Base-by-base conservation (phyloP, 352 stramenopile species). In the Blastocystis sp. region DNA sequence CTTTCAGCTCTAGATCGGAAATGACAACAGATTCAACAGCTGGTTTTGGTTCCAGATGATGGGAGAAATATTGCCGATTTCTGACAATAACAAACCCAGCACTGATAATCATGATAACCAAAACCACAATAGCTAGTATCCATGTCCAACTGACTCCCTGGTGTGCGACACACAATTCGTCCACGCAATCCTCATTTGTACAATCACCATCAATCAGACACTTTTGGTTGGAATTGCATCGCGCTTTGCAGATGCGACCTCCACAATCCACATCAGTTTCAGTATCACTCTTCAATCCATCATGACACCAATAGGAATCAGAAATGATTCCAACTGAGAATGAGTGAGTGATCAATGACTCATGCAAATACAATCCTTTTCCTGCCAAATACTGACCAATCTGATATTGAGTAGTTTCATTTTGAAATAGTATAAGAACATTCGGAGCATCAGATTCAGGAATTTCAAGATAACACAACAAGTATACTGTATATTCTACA, bases 201-300 rank as follows among this genome's bases (percentile, higher is more conserved):
- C 51, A 58, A 58, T 58, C 51, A 22, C 51, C 51, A 22, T 58
- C 51, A 13, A 13, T 22, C 51, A 58, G 22, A 58, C 51, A 58
- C 13, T 22, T 22, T 22, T 22, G 13, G 13, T 22, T 22, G 13
- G 22, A 22, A 13, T 58, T 22, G 22, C 51, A 58, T 13, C 51
- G 51, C 22, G 13, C 22, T 13, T 13, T 22, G 22, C 51, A 58
- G 13, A 22, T 58, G 51, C 22, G 13, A 22, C 70, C 70, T 19
- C 70, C 70, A 30, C 70, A 81, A 48, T 81, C 70, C 17, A 81
- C 70, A 54, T 81, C 70, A 17, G 42, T 44, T 48, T 81, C 70
- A 19, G 22, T 54, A 33, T 27, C 70, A 37, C 22, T 42, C 22
- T 19, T 48, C 15, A 44, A 24, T 30, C 70, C 70, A 37, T 81